These are phyloP conservation scores for Sporothrix sp. DNA, from an alignment of 2,329 filamentous ascomycete genomes.

Conservation along the genomic window DNA sequence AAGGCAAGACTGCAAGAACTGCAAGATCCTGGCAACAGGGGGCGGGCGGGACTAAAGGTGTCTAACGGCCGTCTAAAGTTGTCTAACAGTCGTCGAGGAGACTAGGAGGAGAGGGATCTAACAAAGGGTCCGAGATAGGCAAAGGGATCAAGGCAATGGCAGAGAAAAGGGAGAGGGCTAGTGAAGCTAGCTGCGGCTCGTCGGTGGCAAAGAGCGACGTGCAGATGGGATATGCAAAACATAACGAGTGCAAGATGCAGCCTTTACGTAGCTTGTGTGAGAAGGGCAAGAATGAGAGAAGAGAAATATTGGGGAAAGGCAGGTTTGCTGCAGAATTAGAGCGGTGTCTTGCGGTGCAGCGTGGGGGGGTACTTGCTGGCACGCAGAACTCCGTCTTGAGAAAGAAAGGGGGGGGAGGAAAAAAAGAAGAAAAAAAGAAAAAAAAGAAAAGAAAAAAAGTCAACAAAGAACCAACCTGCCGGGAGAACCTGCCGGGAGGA, in stretches of 20 bases:
- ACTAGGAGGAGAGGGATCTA: constrained; percentile 1
- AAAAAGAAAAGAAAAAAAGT: no score
- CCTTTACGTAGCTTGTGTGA: background rate
- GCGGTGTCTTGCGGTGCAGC: no score
- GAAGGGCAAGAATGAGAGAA: background rate
- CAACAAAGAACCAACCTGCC: no score
- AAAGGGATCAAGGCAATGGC: background rate
- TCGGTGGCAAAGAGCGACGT: background rate
- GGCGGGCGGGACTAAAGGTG: background rate
- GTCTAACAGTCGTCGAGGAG: constrained; percentile 1
- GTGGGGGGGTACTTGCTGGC: no score
- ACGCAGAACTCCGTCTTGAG: no score
- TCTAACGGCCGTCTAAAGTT: background rate
- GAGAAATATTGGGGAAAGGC: background rate
- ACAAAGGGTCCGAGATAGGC: constrained; percentile 12
- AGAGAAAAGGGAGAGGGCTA: background rate
- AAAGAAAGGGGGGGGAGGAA: background rate
- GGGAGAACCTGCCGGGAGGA: no score
- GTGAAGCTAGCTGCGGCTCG: no score
- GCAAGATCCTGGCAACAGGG: no score
- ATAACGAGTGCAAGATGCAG: background rate
- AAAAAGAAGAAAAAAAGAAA: background rate
- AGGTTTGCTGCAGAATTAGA: no score
- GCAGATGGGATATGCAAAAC: constrained; percentile 4
- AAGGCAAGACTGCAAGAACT: background rate